Evolutionary conservation across 805 yeast genomes (phyloP), one percentile per base, ranked within the genome.

Genomic region (Candida arabinofermentans): DNA sequence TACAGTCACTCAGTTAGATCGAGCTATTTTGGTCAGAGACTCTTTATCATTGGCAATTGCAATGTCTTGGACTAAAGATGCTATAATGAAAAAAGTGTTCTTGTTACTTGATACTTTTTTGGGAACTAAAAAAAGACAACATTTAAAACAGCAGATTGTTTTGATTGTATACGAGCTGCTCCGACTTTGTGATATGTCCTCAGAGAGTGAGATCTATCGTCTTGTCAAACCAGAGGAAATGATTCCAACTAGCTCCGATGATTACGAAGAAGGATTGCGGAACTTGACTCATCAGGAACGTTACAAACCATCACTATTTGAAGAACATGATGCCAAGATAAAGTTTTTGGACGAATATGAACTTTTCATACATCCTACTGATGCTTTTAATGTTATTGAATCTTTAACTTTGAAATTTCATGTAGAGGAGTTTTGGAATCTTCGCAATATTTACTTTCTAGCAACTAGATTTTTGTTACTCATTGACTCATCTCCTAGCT

Each of bases 151-250:
- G 8, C 70, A 65, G 31, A 21, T 55, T 2, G 23, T 57, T 1
- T 43, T 73, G 10, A 64, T 69, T 4, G 54, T 71, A 1, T 51
- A 54, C 27, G 69, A 70, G 29, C 49, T 72, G 17, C 36, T 79
- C 4, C 54, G 57, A 18, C 49, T 65, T 18, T 64, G 71, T 13
- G 79, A 77, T 44, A 57, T 69, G 16, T 58, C 68, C 0, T 53
- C 58, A 8, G 71, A 65, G 24, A 14, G 32, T 0, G 45, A 27
- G 5, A 12, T 29, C 9, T 21, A 8, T 10, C 6, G 13, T 2
- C 9, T 18, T 24, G 9, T 43, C 0, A 27, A 60, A 9, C 29
- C 44, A 8, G 50, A 48, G 3, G 27, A 24, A 24, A 3, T 22
- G 2, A 26, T 8, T 24, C 10, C 12, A 2, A 27, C 37, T n/a